Conservation (phyloP, 257 asterid genomes). For the Lithospermum erythrorhizon region DNA sequence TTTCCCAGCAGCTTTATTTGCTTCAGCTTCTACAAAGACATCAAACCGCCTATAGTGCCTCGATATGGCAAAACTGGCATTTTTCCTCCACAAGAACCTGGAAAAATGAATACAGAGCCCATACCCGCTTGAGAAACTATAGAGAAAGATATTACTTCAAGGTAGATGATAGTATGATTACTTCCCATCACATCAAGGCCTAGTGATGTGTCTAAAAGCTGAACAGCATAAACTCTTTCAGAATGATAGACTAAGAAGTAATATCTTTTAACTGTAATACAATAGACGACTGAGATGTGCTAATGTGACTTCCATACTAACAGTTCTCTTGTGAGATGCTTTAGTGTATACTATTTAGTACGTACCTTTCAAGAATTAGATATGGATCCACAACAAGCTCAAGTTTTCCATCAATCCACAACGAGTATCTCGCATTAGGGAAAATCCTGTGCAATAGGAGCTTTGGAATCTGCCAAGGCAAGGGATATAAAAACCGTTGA, state of each 20-base stretch:
- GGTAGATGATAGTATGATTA: not conserved
- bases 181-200: not conserved
- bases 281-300: not conserved
- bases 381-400: constrained; percentile 88
- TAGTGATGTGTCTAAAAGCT: not conserved
- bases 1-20: constrained; percentile 87
- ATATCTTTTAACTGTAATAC: not conserved
- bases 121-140: not conserved
- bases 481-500: constrained; percentile 7
- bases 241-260: not conserved
- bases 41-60: constrained; percentile 84
- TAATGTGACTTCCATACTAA: too few relatives aligned
- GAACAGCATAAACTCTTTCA: not conserved
- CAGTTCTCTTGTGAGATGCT: not conserved
- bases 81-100: constrained; percentile 92
- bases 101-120: not conserved
- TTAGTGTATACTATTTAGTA: not conserved
- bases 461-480: constrained; percentile 64
- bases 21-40: constrained; percentile 89
- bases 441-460: constrained; percentile 82
- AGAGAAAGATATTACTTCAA: not conserved
- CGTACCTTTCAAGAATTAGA: constrained; percentile 81
- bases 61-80: constrained; percentile 86
- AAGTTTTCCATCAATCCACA: constrained; percentile 94
- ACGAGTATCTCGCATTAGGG: constrained; percentile 72